Percentiles rank a stretch among this genome's conserved stretches.
phyloP scores from a whole-genome alignment of 2,329 filamentous ascomycete species.

The Penicillium sp. region DNA sequence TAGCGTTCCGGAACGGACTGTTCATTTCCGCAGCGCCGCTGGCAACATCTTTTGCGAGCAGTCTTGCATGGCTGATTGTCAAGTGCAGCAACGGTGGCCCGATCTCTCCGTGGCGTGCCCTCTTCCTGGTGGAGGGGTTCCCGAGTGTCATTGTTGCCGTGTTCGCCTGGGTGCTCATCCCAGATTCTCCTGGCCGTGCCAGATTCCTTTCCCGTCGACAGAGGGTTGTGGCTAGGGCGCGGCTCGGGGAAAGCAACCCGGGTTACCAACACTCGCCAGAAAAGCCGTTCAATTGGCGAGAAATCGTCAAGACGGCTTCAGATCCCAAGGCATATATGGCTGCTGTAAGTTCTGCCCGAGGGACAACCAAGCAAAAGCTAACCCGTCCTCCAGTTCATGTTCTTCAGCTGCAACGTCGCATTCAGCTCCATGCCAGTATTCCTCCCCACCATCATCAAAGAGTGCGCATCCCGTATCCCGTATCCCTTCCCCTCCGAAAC shows the following conservation, averaged over 20 bases:
- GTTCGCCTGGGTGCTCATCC: conserved; percentile 71
- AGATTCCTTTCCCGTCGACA: conserved; percentile 62
- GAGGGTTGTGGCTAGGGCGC: conserved; percentile 67
- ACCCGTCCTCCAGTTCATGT: conserved; percentile 57
- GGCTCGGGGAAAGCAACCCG: conserved; percentile 58
- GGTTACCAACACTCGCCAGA: conserved; percentile 30
- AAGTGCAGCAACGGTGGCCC: conserved; percentile 63
- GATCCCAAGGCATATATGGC: conserved; percentile 74
- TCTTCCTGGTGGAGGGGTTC: conserved; percentile 83
- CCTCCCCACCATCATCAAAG: conserved; percentile 73
- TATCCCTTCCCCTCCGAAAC: background rate
- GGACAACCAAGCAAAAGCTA: background rate
- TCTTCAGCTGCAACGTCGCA: conserved; percentile 83
- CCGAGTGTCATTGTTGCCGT: conserved; percentile 74
- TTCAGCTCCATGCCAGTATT: conserved; percentile 88
- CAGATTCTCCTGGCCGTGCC: conserved; percentile 70
- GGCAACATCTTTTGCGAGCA: conserved; percentile 69
- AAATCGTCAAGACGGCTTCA: conserved; percentile 58
- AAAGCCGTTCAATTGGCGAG: conserved; percentile 51
- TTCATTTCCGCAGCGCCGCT: conserved; percentile 74
- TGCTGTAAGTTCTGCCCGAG: conserved; percentile 47
- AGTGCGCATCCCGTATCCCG: conserved; percentile 35
- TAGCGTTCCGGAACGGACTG: conserved; percentile 80
- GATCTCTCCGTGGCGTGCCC: conserved; percentile 78
- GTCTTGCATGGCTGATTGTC: conserved; percentile 73